phyloP scores from a whole-genome alignment of 306 rosid genomes.

The Senna tora region DNA sequence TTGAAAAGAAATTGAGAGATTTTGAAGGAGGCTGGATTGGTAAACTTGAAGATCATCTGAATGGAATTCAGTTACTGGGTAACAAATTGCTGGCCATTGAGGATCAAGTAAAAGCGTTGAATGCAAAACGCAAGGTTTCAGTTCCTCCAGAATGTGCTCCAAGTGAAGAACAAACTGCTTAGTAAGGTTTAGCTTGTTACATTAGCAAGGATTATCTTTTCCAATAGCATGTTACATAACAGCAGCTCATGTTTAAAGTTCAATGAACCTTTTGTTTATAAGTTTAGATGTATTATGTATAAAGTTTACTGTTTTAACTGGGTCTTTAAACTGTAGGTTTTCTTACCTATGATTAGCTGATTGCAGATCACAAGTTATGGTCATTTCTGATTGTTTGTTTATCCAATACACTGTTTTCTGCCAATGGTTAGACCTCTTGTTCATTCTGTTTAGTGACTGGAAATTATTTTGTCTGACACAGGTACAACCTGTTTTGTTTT shows the following conservation, averaged over 20 bases:
- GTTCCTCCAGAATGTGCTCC: conserved; percentile 48
- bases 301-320: conserved; percentile 27
- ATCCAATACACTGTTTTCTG: not conserved
- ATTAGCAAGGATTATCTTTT: conserved; percentile 40
- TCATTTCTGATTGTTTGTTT: conserved; percentile 20
- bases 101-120: conserved; percentile 52
- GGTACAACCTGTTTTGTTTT: conserved; percentile 26
- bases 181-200: conserved; percentile 31
- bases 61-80: conserved; percentile 45
- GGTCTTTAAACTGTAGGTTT: conserved; percentile 23
- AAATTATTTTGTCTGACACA: conserved; percentile 18
- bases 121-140: conserved; percentile 48
- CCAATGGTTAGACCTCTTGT: not conserved
- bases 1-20: conserved; percentile 54
- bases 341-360: conserved; percentile 18
- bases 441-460: not conserved
- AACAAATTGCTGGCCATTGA: conserved; percentile 53
- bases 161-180: conserved; percentile 41
- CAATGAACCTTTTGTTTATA: conserved; percentile 12
- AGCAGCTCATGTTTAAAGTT: conserved; percentile 20
- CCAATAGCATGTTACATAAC: not conserved
- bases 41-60: conserved; percentile 45
- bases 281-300: conserved; percentile 36
- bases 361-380: conserved; percentile 34
- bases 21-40: conserved; percentile 56